Percentiles rank a stretch among this genome's conserved stretches.
These are phyloP conservation scores for Penicillium decumbens DNA, from an alignment of 2,329 filamentous ascomycete genomes.

Conservation along the genomic window DNA sequence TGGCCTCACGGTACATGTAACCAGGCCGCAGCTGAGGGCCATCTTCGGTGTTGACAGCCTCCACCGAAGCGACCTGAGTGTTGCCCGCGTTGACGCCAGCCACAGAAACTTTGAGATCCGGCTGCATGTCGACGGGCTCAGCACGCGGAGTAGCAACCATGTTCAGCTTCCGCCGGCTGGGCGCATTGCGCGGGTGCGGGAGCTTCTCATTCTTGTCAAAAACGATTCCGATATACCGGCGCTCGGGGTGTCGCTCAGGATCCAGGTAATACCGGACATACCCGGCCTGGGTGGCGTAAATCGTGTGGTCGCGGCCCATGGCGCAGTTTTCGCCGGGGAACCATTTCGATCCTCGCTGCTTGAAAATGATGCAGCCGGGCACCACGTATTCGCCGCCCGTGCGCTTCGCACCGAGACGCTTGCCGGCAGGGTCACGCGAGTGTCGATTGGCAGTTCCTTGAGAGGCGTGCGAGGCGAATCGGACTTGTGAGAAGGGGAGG, in stretches of 20 bases:
- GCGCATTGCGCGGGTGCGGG: conserved; percentile 69
- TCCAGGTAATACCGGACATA: conserved; percentile 98
- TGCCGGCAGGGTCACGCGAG: conserved; percentile 66
- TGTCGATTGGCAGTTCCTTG: conserved; percentile 64
- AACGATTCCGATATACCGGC: conserved; percentile 91
- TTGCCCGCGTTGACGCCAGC: conserved; percentile 24
- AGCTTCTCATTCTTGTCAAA: conserved; percentile 77
- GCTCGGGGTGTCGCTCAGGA: conserved; percentile 71
- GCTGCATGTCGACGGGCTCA: conserved; percentile 17
- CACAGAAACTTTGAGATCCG: conserved; percentile 25
- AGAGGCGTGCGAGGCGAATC: conserved; percentile 61
- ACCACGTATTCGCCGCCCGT: conserved; percentile 89
- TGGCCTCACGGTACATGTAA: conserved; percentile 61
- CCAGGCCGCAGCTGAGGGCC: conserved; percentile 48
- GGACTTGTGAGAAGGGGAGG: conserved; percentile 45
- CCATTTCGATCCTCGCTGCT: conserved; percentile 91
- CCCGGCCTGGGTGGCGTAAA: conserved; percentile 76
- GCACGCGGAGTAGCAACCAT: conserved; percentile 55
- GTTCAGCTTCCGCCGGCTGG: conserved; percentile 69
- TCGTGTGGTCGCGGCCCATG: conserved; percentile 94
- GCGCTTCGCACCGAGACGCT: conserved; percentile 92
- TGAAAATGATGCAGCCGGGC: conserved; percentile 96
- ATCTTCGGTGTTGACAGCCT: conserved; percentile 23
- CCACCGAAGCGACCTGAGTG: conserved; percentile 22
- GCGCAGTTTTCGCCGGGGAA: conserved; percentile 91